Conservation (phyloP, 345 rosid species). For the Hibiscus mutabilis region DNA sequence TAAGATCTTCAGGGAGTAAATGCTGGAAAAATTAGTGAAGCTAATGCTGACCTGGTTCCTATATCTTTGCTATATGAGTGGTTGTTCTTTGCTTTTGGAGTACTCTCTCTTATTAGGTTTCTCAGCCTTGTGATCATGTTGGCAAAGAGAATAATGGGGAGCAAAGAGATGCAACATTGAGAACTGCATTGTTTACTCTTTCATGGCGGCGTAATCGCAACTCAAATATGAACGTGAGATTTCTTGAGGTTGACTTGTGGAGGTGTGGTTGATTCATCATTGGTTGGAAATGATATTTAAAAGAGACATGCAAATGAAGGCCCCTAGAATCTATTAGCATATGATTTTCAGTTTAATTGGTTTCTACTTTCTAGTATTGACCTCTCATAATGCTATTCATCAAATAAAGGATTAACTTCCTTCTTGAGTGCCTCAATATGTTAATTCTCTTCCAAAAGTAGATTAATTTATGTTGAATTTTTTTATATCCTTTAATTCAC, state of each 20-base stretch:
- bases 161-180: conserved; percentile 1
- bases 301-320: conserved; percentile 2
- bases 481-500: not conserved
- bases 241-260: not conserved
- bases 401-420: not conserved
- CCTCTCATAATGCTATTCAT: not conserved
- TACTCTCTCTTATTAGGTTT: not conserved
- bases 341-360: not conserved
- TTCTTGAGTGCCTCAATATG: not conserved
- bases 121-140: not conserved
- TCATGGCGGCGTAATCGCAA: not conserved
- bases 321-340: not conserved
- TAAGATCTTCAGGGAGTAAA: not conserved
- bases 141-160: not conserved
- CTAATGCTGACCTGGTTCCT: not conserved
- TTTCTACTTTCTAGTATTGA: not conserved
- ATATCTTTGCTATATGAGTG: not conserved
- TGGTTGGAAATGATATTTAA: not conserved
- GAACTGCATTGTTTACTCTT: not conserved
- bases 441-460: not conserved
- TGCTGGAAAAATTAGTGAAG: not conserved
- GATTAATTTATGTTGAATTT: not conserved
- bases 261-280: not conserved
- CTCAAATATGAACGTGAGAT: not conserved
- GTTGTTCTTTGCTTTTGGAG: not conserved